phyloP scores from a whole-genome alignment of 306 rosid genomes.

The Trifolium subterraneum region DNA sequence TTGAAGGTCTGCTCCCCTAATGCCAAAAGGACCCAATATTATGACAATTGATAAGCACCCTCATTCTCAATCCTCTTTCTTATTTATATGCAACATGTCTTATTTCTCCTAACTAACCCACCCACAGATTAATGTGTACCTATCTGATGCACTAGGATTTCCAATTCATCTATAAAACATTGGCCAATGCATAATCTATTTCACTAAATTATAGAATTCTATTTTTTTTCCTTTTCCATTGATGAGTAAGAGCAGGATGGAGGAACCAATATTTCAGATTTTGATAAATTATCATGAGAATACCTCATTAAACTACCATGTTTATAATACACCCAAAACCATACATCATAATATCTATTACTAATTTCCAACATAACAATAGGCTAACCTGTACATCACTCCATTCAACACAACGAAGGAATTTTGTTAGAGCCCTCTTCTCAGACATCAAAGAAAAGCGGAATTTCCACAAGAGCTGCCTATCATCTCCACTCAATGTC shows the following conservation, averaged over 20 bases:
- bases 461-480: slow-evolving; percentile 98
- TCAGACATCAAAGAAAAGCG: slow-evolving; percentile 98
- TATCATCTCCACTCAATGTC: slow-evolving; percentile 95
- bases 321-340: slow-evolving; percentile 25
- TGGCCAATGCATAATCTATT: slow-evolving; percentile 28
- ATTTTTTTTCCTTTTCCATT: not conserved
- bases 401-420: slow-evolving; percentile 98
- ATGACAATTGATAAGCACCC: not conserved
- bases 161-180: slow-evolving; percentile 19
- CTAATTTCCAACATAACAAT: slow-evolving; percentile 35
- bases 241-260: slow-evolving; percentile 22
- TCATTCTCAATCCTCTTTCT: slow-evolving; percentile 1
- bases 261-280: slow-evolving; percentile 31
- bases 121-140: not conserved
- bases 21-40: slow-evolving; percentile 4
- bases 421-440: slow-evolving; percentile 99
- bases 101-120: not conserved
- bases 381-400: slow-evolving; percentile 89
- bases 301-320: not conserved
- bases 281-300: slow-evolving; percentile 24
- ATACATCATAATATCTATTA: slow-evolving; percentile 15
- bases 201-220: slow-evolving; percentile 17
- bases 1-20: not conserved
- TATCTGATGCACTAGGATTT: slow-evolving; percentile 21
- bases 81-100: not conserved